Conservation (phyloP, 2,329 filamentous ascomycete genomes). For the Penicillium polonicum region DNA sequence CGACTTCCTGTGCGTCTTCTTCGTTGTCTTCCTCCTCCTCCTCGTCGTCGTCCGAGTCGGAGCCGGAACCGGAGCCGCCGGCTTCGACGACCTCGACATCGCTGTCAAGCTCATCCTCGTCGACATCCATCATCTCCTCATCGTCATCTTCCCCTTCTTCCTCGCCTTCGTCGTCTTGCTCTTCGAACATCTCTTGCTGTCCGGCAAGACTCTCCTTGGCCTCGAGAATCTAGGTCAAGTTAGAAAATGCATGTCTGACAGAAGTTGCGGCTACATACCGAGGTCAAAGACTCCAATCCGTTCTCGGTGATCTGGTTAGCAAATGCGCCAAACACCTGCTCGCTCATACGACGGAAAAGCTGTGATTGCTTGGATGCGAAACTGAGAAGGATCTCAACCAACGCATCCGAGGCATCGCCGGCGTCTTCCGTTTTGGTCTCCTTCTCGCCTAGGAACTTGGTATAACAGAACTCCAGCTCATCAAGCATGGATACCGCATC, state of each 20-base stretch:
- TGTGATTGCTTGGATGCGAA: slow-evolving; percentile 83
- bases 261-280: slow-evolving; percentile 31
- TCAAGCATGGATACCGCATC: slow-evolving; percentile 80
- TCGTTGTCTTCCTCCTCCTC: slow-evolving; percentile 48
- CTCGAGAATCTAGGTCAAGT: slow-evolving; percentile 64
- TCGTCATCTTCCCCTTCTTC: slow-evolving; percentile 28
- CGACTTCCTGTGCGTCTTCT: slow-evolving; percentile 51
- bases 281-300: slow-evolving; percentile 64
- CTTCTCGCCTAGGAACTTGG: slow-evolving; percentile 58
- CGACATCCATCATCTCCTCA: slow-evolving; percentile 52
- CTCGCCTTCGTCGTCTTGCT: slow-evolving; percentile 55
- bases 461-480: slow-evolving; percentile 75
- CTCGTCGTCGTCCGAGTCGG: slow-evolving; percentile 32
- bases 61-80: slow-evolving; percentile 43
- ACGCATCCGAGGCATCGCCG: slow-evolving; percentile 59
- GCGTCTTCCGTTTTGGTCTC: slow-evolving; percentile 54
- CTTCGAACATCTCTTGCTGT: slow-evolving; percentile 81
- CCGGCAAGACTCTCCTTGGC: slow-evolving; percentile 80
- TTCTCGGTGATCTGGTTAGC: slow-evolving; percentile 70
- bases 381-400: slow-evolving; percentile 87
- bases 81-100: slow-evolving; percentile 44
- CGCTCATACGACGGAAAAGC: slow-evolving; percentile 79
- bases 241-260: slow-evolving; percentile 27
- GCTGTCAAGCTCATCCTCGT: slow-evolving; percentile 38
- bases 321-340: slow-evolving; percentile 84